These are phyloP conservation scores for Suillus sp. DNA, from an alignment of 768 basidiomycete genomes.

Conservation along the genomic window DNA sequence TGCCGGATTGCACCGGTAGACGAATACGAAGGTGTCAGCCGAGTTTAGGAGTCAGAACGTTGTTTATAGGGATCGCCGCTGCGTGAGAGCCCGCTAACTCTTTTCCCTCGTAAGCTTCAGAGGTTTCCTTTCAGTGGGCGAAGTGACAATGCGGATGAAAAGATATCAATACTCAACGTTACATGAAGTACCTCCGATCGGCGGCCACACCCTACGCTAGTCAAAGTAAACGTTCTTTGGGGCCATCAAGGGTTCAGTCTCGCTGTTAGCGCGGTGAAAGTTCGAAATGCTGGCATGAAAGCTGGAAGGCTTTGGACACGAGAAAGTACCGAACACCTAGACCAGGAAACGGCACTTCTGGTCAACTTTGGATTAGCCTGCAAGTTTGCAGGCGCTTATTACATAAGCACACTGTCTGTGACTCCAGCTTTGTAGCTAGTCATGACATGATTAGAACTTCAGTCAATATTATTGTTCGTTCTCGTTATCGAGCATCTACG, in stretches of 20 bases:
- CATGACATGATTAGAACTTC: conserved; percentile 27
- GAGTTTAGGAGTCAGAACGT: conserved; percentile 11
- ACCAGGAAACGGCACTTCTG: not conserved
- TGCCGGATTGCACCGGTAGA: not conserved
- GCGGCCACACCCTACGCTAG: not conserved
- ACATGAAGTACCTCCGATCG: not conserved
- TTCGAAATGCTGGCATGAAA: not conserved
- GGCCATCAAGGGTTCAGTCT: not conserved
- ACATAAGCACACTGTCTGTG: conserved; percentile 9
- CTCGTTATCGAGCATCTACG: conserved; percentile 12
- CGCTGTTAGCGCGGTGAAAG: conserved; percentile 3
- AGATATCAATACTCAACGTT: conserved; percentile 3
- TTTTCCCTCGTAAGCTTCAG: conserved; percentile 3
- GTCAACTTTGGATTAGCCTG: not conserved
- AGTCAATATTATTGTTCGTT: conserved; percentile 18
- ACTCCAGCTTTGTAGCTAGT: conserved; percentile 3
- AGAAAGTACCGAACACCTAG: not conserved
- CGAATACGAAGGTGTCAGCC: not conserved
- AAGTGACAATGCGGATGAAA: not conserved
- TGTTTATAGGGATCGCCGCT: conserved; percentile 9
- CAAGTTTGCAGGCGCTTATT: conserved; percentile 1
- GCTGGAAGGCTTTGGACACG: not conserved
- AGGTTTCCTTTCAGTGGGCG: not conserved
- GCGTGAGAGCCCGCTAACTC: conserved; percentile 3
- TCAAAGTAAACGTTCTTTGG: not conserved